Base-by-base conservation (phyloP, 495 filamentous ascomycete species). In the Annulohypoxylon bovei region DNA sequence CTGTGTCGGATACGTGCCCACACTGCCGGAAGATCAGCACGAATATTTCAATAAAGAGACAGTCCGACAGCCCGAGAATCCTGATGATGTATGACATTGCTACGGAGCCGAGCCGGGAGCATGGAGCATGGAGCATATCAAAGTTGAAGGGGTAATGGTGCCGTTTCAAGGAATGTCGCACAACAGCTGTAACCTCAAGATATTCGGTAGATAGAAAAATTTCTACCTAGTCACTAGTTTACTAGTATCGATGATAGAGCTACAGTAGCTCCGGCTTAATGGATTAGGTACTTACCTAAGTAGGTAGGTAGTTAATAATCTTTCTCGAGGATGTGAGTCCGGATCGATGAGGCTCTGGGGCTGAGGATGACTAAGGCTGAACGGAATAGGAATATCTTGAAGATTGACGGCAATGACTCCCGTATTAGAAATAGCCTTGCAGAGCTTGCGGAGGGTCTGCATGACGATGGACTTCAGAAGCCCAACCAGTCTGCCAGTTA, bases 21-120 rank as follows among this genome's bases (percentile, higher is more conserved):
- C 59, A 55, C 33, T 32, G 23, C 54, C 20, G 30, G 32, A 50
- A 54, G 69, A 72, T 72, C 69, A 64, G 69, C 69, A 56, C 23
- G 18, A 32, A 60, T 50, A 33, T 54, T 54, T 55, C 54, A 62
- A 60, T 47, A 60, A 64, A 72, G 54, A 55, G 53, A 67, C 47
- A 50, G 53, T 16, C 28, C 14, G 55, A 39, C 53, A 42, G 46
- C 30, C 35, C 25, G 55, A 54, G 59, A 55, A 72, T 67, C 64
- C 64, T 67, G 47, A 72, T 72, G 69, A 64, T 72, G 59, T 67
- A 67, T 46, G 40, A 59, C 52, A 71, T 71, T 40, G 68, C 62
- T 71, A 71, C 68, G 2, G 12, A 50, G 46, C 46, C 27, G 53
- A 54, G 52, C 37, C 23, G 52, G 42, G 32, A 35, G 37, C 9